Percentiles rank a stretch among this genome's conserved stretches.
Evolutionary conservation across 192 early-diverging fungal genomes (phyloP).

Genomic region (Coemansia javaensis): DNA sequence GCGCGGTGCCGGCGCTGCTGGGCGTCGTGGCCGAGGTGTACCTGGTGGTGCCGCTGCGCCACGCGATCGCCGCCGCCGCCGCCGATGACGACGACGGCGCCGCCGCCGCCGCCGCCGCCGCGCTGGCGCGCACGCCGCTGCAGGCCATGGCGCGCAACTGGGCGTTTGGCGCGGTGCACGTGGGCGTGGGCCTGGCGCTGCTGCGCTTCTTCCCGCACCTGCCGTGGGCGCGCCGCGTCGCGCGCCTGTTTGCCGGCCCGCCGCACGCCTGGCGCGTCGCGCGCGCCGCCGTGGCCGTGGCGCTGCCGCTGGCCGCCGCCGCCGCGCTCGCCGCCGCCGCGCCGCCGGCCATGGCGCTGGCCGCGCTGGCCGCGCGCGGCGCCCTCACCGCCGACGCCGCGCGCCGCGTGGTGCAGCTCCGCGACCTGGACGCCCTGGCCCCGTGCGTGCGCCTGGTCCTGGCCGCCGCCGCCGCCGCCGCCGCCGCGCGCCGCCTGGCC

Average conservation of each 20-base stretch:
- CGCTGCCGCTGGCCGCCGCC: conserved; percentile 9
- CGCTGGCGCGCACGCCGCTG: conserved; percentile 9
- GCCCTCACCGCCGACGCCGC: conserved; percentile 21
- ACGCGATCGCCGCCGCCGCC: conserved; percentile 2
- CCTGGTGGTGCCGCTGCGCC: conserved; percentile 26
- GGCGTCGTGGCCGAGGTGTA: conserved; percentile 41
- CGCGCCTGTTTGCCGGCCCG: conserved; percentile 25
- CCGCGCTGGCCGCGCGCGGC: conserved; percentile 7
- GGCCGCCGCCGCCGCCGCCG: conserved; percentile 8
- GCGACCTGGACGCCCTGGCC: conserved; percentile 20
- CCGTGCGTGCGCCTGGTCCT: conserved; percentile 14
- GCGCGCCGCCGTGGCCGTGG: conserved; percentile 21
- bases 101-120: not conserved
- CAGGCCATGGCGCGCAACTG: conserved; percentile 34
- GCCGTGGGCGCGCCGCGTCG: conserved; percentile 12
- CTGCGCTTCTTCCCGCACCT: conserved; percentile 22
- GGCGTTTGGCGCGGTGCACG: conserved; percentile 32
- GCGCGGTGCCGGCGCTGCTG: conserved; percentile 19
- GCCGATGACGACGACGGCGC: conserved; percentile 2
- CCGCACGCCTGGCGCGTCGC: conserved; percentile 36
- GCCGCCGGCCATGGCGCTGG: conserved; percentile 19
- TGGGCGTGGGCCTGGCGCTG: conserved; percentile 22
- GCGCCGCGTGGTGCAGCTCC: conserved; percentile 6
- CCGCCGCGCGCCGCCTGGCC: conserved; percentile 17
- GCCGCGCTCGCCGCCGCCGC: not conserved